Evolutionary conservation across 2,329 filamentous ascomycete genomes (phyloP), one percentile per base, ranked within the genome.

Genomic region (Graphilbum fragrans): DNA sequence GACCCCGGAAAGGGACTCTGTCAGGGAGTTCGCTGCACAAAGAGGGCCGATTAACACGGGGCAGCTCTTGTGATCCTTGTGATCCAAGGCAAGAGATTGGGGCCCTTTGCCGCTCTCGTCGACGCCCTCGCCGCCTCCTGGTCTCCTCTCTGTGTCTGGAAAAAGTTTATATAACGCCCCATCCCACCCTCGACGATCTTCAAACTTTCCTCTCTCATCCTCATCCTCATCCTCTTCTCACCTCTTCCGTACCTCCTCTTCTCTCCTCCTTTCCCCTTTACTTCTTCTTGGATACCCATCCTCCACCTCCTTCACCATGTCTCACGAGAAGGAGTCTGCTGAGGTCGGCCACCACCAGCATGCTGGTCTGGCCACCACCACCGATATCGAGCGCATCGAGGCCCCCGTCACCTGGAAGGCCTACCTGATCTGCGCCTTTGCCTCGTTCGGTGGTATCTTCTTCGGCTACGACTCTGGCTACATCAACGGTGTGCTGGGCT

Each of bases 391-490:
- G 50, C 66, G 70, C 47, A 70, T 82, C 55, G 79, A 83, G 66
- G 78, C 79, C 12, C 77, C 79, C 50, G 71, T 82, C 52, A 82
- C 78, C 49, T 62, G 74, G 61, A 77, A 79, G 65, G 78, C 78
- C 42, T 82, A 83, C 58, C 47, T 80, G 39, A 72, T 82, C 55
- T 82, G 78, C 59, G 78, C 75, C 49, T 83, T 82, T 49, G 79
- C 79, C 45, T 76, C 78, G 27, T 81, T 82, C 46, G 79, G 79
- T 53, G 79, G 75, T 59, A 82, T 85, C 62, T 81, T 86, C 65
- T 83, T 86, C 61, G 82, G 82, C 38, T 87, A 83, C 61, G 82
- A 86, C 54, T 83, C 80, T 34, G 82, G 82, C 51, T 83, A 82
- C 63, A 83, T 84, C 65, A 77, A 76, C 57, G 77, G 77, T 56